Evolutionary conservation across 805 yeast genomes (phyloP).

Genomic region (Candida dajiaensis): DNA sequence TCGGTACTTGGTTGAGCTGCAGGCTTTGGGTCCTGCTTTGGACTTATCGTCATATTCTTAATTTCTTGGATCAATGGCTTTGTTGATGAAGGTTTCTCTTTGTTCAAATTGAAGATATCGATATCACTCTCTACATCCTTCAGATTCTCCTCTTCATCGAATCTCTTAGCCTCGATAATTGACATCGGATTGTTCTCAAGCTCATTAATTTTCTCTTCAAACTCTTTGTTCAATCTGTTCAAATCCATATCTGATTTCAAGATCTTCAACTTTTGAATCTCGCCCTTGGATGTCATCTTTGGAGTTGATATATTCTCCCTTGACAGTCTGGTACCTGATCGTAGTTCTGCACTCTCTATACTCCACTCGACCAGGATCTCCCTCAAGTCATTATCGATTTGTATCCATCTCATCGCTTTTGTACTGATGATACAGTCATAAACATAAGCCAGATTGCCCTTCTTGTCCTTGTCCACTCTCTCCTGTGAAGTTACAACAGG

Average conservation of each 20-base stretch:
- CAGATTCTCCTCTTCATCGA: slow-evolving; percentile 18
- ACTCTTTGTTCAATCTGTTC: slow-evolving; percentile 32
- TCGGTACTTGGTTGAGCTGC: slow-evolving; percentile 2
- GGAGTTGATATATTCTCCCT: slow-evolving; percentile 60
- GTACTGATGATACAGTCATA: slow-evolving; percentile 77
- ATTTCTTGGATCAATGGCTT: slow-evolving; percentile 55
- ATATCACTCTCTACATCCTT: slow-evolving; percentile 19
- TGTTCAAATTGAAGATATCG: slow-evolving; percentile 11
- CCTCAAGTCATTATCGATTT: slow-evolving; percentile 50
- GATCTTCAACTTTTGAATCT: slow-evolving; percentile 39
- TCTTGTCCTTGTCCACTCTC: slow-evolving; percentile 56
- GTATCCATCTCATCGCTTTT: slow-evolving; percentile 55
- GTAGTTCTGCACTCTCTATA: slow-evolving; percentile 67
- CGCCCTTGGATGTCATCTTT: slow-evolving; percentile 68
- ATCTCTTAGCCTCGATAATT: slow-evolving; percentile 36
- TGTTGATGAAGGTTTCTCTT: slow-evolving; percentile 1
- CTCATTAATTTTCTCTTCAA: slow-evolving; percentile 26
- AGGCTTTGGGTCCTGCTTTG: background rate
- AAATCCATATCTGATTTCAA: slow-evolving; percentile 37
- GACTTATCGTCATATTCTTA: slow-evolving; percentile 24
- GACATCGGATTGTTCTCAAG: slow-evolving; percentile 37
- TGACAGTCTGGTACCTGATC: slow-evolving; percentile 45
- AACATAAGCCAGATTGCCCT: slow-evolving; percentile 57
- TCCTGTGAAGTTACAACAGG: slow-evolving; percentile 69
- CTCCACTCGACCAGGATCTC: slow-evolving; percentile 78